Evolutionary conservation across 2,329 filamentous ascomycete species (phyloP).

Genomic region (Periconia macrospinosa): DNA sequence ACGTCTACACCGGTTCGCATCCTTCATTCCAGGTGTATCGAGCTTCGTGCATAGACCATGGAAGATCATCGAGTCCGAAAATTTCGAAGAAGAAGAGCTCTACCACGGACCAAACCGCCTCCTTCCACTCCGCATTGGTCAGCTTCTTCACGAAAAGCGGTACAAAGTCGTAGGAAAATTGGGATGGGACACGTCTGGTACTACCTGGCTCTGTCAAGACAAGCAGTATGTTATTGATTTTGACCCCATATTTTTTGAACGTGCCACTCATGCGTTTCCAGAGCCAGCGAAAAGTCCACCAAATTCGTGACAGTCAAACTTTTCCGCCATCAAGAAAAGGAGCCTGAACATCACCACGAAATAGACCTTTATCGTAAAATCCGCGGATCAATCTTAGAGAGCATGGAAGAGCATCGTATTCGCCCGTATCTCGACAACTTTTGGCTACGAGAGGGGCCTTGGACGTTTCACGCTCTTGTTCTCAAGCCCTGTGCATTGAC

Average conservation of each 20-base stretch:
- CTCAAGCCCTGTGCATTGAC: neutral
- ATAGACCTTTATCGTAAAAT: neutral
- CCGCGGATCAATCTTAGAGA: neutral
- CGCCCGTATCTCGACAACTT: neutral
- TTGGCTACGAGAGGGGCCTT: neutral
- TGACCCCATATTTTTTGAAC: neutral
- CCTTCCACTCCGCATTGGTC: neutral
- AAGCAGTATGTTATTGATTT: neutral
- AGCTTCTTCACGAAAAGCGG: neutral
- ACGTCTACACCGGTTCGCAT: neutral
- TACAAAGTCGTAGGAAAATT: neutral
- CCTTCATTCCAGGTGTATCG: neutral
- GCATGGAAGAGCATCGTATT: neutral
- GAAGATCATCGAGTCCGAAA: neutral
- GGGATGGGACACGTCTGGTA: neutral
- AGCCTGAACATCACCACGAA: neutral
- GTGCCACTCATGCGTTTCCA: neutral
- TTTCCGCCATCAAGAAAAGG: neutral
- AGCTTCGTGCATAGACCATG: neutral
- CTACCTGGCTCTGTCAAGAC: neutral
- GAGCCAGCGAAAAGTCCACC: neutral
- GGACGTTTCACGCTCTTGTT: neutral
- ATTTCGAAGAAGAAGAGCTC: neutral
- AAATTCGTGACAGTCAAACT: neutral
- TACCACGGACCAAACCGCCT: neutral